These are phyloP conservation scores for Paecilomyces sp. DNA, from an alignment of 2,329 filamentous ascomycete genomes.

Conservation along the genomic window DNA sequence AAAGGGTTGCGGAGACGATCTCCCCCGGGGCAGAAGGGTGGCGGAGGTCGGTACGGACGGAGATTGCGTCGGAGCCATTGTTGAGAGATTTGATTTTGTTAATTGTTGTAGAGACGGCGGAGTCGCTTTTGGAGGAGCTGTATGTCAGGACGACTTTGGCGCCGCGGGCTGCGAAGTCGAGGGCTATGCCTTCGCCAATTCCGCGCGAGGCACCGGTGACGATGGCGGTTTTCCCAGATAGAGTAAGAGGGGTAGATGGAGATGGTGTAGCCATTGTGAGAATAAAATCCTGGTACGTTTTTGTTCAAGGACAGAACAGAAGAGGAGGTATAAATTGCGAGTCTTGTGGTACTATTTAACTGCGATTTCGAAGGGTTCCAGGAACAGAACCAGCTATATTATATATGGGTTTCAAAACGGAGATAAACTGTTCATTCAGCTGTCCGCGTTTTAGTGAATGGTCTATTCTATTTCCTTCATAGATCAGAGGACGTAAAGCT, in stretches of 20 bases:
- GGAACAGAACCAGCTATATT: too few species aligned
- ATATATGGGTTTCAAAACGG: too few species aligned
- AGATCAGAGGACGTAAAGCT: too few species aligned
- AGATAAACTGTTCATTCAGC: too few species aligned
- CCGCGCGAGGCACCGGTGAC: conserved; percentile 46
- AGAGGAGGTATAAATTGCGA: too few species aligned
- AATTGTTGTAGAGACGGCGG: conserved; percentile 25
- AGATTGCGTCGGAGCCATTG: conserved; percentile 28
- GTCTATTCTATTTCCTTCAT: too few species aligned
- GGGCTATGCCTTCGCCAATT: conserved; percentile 43
- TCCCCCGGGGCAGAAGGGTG: conserved; percentile 3
- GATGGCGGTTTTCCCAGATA: conserved; percentile 34
- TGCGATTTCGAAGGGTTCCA: too few species aligned
- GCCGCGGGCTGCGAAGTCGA: conserved; percentile 42
- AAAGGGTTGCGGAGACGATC: conserved; percentile 10
- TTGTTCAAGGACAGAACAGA: too few species aligned
- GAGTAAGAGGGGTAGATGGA: neutral
- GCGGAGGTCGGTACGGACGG: conserved; percentile 35
- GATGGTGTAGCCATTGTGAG: neutral
- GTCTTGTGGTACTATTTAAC: too few species aligned
- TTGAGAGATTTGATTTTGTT: conserved; percentile 24
- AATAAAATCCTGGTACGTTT: neutral
- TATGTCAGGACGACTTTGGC: conserved; percentile 42
- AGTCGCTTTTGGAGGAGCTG: conserved; percentile 31
- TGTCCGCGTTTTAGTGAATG: too few species aligned